phyloP scores from a whole-genome alignment of 2,329 filamentous ascomycete species.

The Bertia moriformis region DNA sequence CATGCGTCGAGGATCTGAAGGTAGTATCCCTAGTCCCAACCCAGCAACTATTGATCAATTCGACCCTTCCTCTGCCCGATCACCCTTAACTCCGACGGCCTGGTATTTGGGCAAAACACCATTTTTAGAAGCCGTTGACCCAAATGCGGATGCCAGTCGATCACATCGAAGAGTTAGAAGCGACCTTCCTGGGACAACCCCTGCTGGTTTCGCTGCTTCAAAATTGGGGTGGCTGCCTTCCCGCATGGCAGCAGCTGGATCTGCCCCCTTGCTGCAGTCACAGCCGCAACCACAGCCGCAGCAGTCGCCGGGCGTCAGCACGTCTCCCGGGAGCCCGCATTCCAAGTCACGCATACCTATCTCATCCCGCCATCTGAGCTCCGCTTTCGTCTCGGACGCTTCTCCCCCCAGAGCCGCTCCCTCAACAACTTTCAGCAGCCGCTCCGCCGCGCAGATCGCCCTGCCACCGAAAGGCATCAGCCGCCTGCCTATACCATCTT shows the following conservation, averaged over 20 bases:
- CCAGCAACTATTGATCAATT: not conserved
- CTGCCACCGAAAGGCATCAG: not conserved
- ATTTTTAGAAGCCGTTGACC: not conserved
- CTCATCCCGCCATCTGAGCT: not conserved
- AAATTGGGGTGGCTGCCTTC: not conserved
- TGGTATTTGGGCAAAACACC: not conserved
- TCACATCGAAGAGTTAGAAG: not conserved
- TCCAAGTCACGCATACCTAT: conserved; percentile 1
- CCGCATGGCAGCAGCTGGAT: too few species aligned
- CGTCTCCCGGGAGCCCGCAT: not conserved
- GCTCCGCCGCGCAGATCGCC: not conserved
- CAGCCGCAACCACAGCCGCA: too few species aligned
- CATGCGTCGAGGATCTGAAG: not conserved
- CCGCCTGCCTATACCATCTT: conserved; percentile 6
- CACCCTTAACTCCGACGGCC: not conserved
- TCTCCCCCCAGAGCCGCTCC: not conserved
- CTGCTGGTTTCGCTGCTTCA: not conserved
- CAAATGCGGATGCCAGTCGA: not conserved
- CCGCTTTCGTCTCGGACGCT: not conserved
- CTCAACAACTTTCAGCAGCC: not conserved
- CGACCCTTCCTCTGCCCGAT: not conserved
- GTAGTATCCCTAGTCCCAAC: not conserved
- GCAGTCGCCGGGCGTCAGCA: not conserved
- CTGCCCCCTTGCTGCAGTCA: too few species aligned
- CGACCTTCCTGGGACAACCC: not conserved